These are phyloP conservation scores for Panicum miliaceum DNA, from an alignment of 176 grass and related monocot genomes.

Conservation along the genomic window DNA sequence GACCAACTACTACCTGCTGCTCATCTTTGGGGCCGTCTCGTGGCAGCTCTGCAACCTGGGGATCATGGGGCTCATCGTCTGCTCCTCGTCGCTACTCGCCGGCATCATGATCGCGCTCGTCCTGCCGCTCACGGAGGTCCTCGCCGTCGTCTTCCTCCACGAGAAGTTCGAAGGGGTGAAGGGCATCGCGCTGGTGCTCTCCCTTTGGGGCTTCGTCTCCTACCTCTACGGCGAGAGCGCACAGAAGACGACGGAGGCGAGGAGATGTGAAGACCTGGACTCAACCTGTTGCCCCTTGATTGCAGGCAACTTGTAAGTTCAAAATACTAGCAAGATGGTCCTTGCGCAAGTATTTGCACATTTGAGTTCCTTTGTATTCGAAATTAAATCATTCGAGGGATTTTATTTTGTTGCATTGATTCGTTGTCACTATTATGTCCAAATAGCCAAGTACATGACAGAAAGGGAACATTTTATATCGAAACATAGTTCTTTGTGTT, in stretches of 20 bases:
- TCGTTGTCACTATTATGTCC: too few relatives aligned
- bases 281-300: background rate
- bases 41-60: slow-evolving; percentile 71
- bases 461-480: too few relatives aligned
- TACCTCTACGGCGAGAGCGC: slow-evolving; percentile 74
- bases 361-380: too few relatives aligned
- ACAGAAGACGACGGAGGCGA: slow-evolving; percentile 16
- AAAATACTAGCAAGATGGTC: too few relatives aligned
- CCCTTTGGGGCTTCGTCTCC: slow-evolving; percentile 73
- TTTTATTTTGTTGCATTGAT: too few relatives aligned
- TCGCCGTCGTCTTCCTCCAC: slow-evolving; percentile 64
- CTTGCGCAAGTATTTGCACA: too few relatives aligned
- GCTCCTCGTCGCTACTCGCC: slow-evolving; percentile 60
- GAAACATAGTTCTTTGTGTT: too few relatives aligned
- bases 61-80: slow-evolving; percentile 62
- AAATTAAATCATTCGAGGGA: too few relatives aligned
- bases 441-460: too few relatives aligned
- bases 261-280: slow-evolving; percentile 20
- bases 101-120: slow-evolving; percentile 69
- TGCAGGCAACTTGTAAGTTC: background rate
- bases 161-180: slow-evolving; percentile 78
- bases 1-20: slow-evolving; percentile 61
- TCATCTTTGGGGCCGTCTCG: slow-evolving; percentile 59
- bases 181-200: slow-evolving; percentile 57
- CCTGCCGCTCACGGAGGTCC: slow-evolving; percentile 58